Conservation (phyloP, 352 stramenopile species). For the Stramenopiles sp. region DNA sequence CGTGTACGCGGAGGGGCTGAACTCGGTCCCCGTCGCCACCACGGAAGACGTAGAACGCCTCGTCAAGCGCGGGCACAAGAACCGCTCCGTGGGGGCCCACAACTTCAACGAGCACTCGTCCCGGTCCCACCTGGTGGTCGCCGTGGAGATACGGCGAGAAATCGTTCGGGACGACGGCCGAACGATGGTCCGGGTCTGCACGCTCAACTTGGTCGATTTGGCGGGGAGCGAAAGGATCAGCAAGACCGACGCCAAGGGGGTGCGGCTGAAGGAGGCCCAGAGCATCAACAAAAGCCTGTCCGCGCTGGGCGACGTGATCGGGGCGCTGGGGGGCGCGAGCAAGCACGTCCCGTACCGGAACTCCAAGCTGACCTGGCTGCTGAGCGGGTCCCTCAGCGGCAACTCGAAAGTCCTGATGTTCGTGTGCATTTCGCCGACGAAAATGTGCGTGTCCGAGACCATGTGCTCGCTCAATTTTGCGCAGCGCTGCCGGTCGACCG, state of each 20-base stretch:
- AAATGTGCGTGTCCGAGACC: constrained; percentile 60
- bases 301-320: constrained; percentile 79
- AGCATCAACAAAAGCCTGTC: constrained; percentile 86
- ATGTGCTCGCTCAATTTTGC: constrained; percentile 73
- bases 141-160: constrained; percentile 26
- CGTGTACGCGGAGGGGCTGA: constrained; percentile 56
- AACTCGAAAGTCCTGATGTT: constrained; percentile 34
- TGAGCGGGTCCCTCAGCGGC: constrained; percentile 34
- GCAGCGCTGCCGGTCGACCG: constrained; percentile 52
- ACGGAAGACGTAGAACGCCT: constrained; percentile 51
- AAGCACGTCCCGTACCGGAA: constrained; percentile 88
- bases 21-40: constrained; percentile 50
- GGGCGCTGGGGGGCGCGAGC: constrained; percentile 39
- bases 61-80: constrained; percentile 51
- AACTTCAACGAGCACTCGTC: constrained; percentile 72
- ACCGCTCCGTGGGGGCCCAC: constrained; percentile 57
- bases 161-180: not conserved
- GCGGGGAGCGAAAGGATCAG: constrained; percentile 46
- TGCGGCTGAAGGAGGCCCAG: constrained; percentile 78
- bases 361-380: constrained; percentile 65
- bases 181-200: constrained; percentile 18
- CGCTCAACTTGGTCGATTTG: constrained; percentile 64
- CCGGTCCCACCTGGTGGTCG: constrained; percentile 71
- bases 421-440: constrained; percentile 43
- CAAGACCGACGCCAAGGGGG: constrained; percentile 65